These are phyloP conservation scores for Solanum appendiculatum DNA, from an alignment of 257 asterid genomes.

Conservation along the genomic window DNA sequence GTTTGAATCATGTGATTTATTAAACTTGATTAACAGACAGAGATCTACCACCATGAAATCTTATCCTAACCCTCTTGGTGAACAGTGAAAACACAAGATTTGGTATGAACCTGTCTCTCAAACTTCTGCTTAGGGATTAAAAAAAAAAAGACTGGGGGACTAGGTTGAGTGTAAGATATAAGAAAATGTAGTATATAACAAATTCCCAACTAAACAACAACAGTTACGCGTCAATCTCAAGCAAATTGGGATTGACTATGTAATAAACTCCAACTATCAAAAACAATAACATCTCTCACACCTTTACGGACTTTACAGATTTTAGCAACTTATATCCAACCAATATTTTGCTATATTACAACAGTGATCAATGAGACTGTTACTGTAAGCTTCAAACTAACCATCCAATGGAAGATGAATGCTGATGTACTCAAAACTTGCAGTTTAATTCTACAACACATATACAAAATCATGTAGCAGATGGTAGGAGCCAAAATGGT, in stretches of 20 bases:
- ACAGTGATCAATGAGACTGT: not conserved
- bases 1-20: not conserved
- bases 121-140: not conserved
- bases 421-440: not conserved
- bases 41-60: not conserved
- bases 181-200: not conserved
- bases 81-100: not conserved
- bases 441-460: not conserved
- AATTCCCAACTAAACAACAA: not conserved
- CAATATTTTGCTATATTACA: constrained; percentile 26
- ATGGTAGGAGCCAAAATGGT: constrained; percentile 31
- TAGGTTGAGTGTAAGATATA: not conserved
- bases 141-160: not conserved
- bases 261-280: not conserved
- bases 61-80: not conserved
- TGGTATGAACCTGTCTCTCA: not conserved
- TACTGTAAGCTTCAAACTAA: not conserved
- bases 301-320: not conserved
- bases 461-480: constrained; percentile 35
- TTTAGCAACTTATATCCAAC: not conserved
- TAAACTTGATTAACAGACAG: not conserved
- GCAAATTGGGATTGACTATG: not conserved
- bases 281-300: not conserved
- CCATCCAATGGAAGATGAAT: not conserved
- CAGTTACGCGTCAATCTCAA: not conserved